phyloP scores from a whole-genome alignment of 345 rosid genomes.

The Theobroma cacao region DNA sequence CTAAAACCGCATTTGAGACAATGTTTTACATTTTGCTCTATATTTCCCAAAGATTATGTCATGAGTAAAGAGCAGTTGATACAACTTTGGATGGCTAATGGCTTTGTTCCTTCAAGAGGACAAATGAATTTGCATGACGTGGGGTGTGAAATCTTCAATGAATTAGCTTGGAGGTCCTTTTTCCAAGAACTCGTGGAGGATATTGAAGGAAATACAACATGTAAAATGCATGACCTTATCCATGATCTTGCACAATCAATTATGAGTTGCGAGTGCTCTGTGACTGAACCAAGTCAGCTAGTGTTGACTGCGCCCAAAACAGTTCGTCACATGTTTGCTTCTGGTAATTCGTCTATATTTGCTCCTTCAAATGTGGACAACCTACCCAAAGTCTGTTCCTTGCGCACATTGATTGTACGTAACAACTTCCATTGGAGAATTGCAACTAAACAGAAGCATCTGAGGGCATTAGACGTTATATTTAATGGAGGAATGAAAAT shows the following conservation, averaged over 20 bases:
- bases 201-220: not conserved
- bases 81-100: slow-evolving; percentile 22
- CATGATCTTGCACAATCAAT: slow-evolving; percentile 23
- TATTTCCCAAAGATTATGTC: slow-evolving; percentile 21
- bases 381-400: not conserved
- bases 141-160: slow-evolving; percentile 16
- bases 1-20: slow-evolving; percentile 9
- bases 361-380: not conserved
- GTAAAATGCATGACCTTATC: slow-evolving; percentile 29
- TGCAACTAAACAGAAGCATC: not conserved
- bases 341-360: not conserved
- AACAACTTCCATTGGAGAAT: not conserved
- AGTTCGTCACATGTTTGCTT: not conserved
- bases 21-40: slow-evolving; percentile 21
- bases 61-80: not conserved
- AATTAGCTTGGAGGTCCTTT: slow-evolving; percentile 18
- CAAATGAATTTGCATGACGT: not conserved
- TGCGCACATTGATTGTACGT: not conserved
- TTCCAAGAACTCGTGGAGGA: slow-evolving; percentile 6
- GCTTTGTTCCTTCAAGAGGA: not conserved
- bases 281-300: not conserved
- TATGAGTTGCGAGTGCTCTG: not conserved
- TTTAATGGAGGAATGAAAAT: rapidly evolving
- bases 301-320: not conserved
- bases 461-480: not conserved